A percentile compares a stretch with the other conserved stretches of the same genome.
These are phyloP conservation scores for Massarina eburnea DNA, from an alignment of 2,329 filamentous ascomycete genomes.

Conservation along the genomic window DNA sequence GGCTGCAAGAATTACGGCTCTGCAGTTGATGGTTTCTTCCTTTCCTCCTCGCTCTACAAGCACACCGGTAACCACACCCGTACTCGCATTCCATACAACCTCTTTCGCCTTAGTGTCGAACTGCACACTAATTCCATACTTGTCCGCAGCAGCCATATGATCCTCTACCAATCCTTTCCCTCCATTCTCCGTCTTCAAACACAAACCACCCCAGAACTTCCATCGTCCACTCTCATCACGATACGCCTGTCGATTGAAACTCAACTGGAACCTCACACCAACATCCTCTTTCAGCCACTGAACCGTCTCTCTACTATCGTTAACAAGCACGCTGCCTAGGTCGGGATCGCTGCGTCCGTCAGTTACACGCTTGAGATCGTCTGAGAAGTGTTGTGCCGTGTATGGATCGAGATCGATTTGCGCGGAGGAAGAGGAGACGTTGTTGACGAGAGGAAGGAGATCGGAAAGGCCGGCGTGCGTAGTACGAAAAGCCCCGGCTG, in stretches of 20 bases:
- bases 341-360: slow-evolving; percentile 54
- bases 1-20: slow-evolving; percentile 57
- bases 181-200: slow-evolving; percentile 60
- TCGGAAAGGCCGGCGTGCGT: slow-evolving; percentile 58
- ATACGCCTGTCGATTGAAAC: slow-evolving; percentile 68
- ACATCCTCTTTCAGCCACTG: slow-evolving; percentile 56
- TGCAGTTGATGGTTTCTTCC: slow-evolving; percentile 9
- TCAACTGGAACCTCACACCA: slow-evolving; percentile 61
- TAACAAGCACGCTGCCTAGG: slow-evolving; percentile 54
- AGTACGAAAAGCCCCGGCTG: slow-evolving; percentile 64
- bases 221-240: slow-evolving; percentile 57
- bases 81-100: slow-evolving; percentile 40
- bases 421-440: slow-evolving; percentile 50
- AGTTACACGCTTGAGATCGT: slow-evolving; percentile 61
- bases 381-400: slow-evolving; percentile 54
- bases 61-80: slow-evolving; percentile 11
- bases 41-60: background rate
- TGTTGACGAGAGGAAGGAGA: slow-evolving; percentile 63
- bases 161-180: slow-evolving; percentile 61
- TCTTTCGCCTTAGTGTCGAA: slow-evolving; percentile 52
- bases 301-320: slow-evolving; percentile 53
- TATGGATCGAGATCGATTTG: slow-evolving; percentile 63
- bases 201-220: slow-evolving; percentile 69
- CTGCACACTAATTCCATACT: slow-evolving; percentile 47
- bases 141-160: slow-evolving; percentile 48